Conservation (phyloP, 2,329 filamentous ascomycete genomes). For the Penicillium sp. region DNA sequence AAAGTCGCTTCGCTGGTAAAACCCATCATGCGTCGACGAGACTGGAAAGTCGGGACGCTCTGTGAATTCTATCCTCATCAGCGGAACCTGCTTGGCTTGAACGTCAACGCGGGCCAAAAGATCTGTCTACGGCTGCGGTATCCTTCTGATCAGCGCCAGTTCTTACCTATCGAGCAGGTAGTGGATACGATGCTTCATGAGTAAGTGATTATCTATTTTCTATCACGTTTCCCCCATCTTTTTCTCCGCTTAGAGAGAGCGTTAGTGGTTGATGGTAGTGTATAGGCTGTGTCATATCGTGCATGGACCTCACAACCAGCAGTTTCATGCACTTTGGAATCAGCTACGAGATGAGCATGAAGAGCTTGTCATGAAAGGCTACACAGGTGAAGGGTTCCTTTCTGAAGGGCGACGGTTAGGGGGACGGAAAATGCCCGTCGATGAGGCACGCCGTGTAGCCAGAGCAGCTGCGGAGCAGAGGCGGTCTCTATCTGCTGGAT, state of each 20-base stretch:
- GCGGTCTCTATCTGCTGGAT: too few species aligned
- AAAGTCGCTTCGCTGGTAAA: conserved; percentile 83
- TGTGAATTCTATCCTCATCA: conserved; percentile 78
- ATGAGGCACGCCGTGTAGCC: conserved; percentile 67
- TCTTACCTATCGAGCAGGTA: conserved; percentile 69
- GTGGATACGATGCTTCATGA: conserved; percentile 92
- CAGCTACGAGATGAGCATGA: conserved; percentile 80
- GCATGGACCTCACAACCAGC: conserved; percentile 69
- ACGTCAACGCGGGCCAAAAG: conserved; percentile 64
- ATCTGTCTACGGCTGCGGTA: conserved; percentile 78
- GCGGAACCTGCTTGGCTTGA: conserved; percentile 67
- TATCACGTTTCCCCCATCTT: too few species aligned
- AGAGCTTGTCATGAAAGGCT: conserved; percentile 67
- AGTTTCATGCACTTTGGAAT: conserved; percentile 81
- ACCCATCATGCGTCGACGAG: conserved; percentile 81
- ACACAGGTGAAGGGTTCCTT: conserved; percentile 82
- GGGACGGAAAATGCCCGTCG: conserved; percentile 53
- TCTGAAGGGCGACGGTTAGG: conserved; percentile 66
- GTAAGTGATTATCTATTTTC: too few species aligned
- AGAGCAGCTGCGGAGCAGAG: conserved; percentile 65
- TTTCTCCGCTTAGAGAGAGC: too few species aligned
- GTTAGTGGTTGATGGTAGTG: too few species aligned
- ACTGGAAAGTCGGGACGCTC: conserved; percentile 69
- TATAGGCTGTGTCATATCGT: conserved; percentile 67
- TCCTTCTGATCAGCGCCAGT: conserved; percentile 62